A percentile compares a stretch with the other conserved stretches of the same genome.
These are phyloP conservation scores for Aspergillus ustus DNA, from an alignment of 2,329 filamentous ascomycete genomes.

Conservation along the genomic window DNA sequence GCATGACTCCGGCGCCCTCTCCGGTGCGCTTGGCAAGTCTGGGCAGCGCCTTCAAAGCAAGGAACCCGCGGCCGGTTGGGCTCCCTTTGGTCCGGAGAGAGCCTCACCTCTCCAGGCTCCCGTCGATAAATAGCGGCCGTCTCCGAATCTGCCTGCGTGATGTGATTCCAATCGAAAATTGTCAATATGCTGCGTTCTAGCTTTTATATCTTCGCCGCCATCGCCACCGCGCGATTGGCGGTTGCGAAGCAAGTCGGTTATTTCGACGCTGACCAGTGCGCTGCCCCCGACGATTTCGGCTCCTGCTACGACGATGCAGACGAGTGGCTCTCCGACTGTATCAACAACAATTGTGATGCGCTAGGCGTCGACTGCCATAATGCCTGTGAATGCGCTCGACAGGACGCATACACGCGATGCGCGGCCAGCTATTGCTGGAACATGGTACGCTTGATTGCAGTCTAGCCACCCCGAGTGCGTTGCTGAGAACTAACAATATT, in stretches of 20 bases:
- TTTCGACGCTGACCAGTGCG: conserved; percentile 8
- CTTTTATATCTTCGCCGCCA: background rate
- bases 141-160: background rate
- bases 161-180: background rate
- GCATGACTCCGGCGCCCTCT: background rate
- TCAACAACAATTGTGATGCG: conserved; percentile 2
- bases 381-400: conserved; percentile 3
- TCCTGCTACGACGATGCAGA: conserved; percentile 5
- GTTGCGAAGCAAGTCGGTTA: conserved; percentile 3
- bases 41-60: background rate
- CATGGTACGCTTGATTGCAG: conserved; percentile 6
- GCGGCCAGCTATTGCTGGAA: conserved; percentile 15
- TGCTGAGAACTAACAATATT: background rate
- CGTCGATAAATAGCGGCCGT: background rate
- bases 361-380: background rate
- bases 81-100: background rate
- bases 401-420: background rate
- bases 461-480: too few relatives aligned
- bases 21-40: background rate
- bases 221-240: background rate
- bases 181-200: background rate
- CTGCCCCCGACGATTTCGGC: conserved; percentile 4
- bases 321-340: conserved; percentile 3
- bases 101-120: background rate
- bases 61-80: background rate